A percentile compares a stretch with the other conserved stretches of the same genome.
Evolutionary conservation across 2,329 filamentous ascomycete genomes (phyloP).

Genomic region (Stagonosporopsis tanaceti): DNA sequence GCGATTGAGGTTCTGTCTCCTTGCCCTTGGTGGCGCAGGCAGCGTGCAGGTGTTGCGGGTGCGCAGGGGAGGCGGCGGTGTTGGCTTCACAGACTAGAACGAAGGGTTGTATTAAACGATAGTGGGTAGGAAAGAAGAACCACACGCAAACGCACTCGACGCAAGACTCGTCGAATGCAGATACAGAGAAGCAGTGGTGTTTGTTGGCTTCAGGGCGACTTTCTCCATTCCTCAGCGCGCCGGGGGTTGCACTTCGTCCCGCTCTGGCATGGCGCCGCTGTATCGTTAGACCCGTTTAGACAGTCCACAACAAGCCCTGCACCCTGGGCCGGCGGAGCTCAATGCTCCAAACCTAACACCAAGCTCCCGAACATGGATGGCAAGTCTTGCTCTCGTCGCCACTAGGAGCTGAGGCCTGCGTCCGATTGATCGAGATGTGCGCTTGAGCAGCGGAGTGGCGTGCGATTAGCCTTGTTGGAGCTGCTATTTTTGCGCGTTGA

Average conservation of each 20-base stretch:
- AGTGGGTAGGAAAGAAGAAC: conserved; percentile 35
- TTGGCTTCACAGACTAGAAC: conserved; percentile 21
- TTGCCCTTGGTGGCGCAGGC: conserved; percentile 13
- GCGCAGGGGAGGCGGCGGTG: conserved; percentile 8
- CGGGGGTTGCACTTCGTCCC: conserved; percentile 21
- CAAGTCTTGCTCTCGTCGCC: conserved; percentile 25
- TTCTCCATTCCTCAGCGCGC: conserved; percentile 33
- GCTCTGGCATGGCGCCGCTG: conserved; percentile 22
- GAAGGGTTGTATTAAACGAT: conserved; percentile 39
- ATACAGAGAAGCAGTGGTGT: conserved; percentile 17
- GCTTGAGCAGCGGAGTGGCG: conserved; percentile 27
- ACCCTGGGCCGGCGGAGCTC: conserved; percentile 7
- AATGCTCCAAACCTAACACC: conserved; percentile 18
- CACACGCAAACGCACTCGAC: conserved; percentile 21
- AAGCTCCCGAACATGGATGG: conserved; percentile 26
- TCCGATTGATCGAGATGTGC: conserved; percentile 30
- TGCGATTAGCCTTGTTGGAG: conserved; percentile 6
- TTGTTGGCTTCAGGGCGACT: conserved; percentile 31
- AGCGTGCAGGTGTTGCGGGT: conserved; percentile 15
- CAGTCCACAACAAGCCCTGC: background rate
- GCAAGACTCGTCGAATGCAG: conserved; percentile 15
- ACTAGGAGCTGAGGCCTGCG: conserved; percentile 25
- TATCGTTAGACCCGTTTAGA: conserved; percentile 27
- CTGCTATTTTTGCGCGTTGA: conserved; percentile 31
- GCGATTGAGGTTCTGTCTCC: conserved; percentile 21